Evolutionary conservation across 305 asterid species (phyloP), one percentile per base, ranked within the genome.

Genomic region (Fraxinus floribunda): DNA sequence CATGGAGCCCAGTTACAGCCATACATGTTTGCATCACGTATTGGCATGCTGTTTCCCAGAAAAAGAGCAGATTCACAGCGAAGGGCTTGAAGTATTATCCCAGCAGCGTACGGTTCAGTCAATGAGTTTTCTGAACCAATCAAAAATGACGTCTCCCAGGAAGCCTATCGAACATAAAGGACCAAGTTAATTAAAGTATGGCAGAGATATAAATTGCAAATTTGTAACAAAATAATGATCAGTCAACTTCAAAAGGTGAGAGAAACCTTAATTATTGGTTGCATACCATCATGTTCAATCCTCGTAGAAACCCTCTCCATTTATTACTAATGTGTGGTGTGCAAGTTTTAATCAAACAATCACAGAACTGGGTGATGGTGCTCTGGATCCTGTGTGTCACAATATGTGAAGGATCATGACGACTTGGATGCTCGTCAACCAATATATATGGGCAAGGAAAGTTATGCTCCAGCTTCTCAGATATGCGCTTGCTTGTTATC

Each of bases 21-120:
- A 73, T 91, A 97, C 97, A 92, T 97, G 89, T 97, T 98, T 26
- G 96, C 94, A 85, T 97, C 99, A 79, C 98, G 98, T 81, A 97
- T 86, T 18, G 99, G 92, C 99, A 97, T 97, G 96, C 99, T 97
- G 92, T 97, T 97, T 79, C 99, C 99, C n/a, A 91, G 83, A 88
- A 97, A 97, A 78, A 97, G 78, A 82, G 99, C 94, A 81, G 98
- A 93, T 72, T 93, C 97, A 81, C 91, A 88, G 49, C 84, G 90
- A 82, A 94, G 86, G 24, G 89, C 84, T 88, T 93, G 98, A 75
- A 89, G 89, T 82, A 90, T 89, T 81, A 87, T 86, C 74, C 92
- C 91, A 68, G 99, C 97, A 79, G 94, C 97, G 78, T 89, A 94
- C 64, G 99, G 99, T 80, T 97, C 99, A 22, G 98, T 93, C 85